These are phyloP conservation scores for Sclerotinia trifoliorum DNA, from an alignment of 2,329 filamentous ascomycete genomes.

Conservation along the genomic window DNA sequence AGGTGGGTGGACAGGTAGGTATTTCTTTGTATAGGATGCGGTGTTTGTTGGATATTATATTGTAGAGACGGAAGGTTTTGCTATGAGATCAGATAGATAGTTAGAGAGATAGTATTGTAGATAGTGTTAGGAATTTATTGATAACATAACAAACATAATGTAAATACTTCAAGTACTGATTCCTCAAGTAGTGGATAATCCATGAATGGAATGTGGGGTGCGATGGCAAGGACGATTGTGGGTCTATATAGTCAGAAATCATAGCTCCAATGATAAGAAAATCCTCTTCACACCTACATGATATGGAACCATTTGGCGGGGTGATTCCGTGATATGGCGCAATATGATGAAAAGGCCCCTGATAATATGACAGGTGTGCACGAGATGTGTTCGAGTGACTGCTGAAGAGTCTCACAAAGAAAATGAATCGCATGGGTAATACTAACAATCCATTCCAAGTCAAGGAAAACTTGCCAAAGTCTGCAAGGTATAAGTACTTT, in stretches of 20 bases:
- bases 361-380: not conserved
- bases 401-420: conserved; percentile 7
- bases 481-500: conserved; percentile 23
- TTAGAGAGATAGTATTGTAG: not conserved
- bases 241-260: too few species aligned
- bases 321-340: conserved; percentile 17
- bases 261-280: too few species aligned
- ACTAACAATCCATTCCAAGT: conserved; percentile 4
- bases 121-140: not conserved
- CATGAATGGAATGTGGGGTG: conserved; percentile 19
- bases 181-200: not conserved
- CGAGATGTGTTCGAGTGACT: not conserved
- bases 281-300: too few species aligned
- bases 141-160: conserved; percentile 4
- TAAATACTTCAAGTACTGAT: not conserved
- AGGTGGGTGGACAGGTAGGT: too few species aligned
- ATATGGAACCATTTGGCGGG: not conserved
- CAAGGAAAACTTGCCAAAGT: not conserved
- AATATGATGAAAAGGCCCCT: not conserved
- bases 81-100: not conserved
- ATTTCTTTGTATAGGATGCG: not conserved
- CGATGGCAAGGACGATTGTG: too few species aligned
- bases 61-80: not conserved
- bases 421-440: not conserved
- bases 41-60: not conserved